These are phyloP conservation scores for Neoboletus magnificus DNA, from an alignment of 768 basidiomycete genomes.

Conservation along the genomic window DNA sequence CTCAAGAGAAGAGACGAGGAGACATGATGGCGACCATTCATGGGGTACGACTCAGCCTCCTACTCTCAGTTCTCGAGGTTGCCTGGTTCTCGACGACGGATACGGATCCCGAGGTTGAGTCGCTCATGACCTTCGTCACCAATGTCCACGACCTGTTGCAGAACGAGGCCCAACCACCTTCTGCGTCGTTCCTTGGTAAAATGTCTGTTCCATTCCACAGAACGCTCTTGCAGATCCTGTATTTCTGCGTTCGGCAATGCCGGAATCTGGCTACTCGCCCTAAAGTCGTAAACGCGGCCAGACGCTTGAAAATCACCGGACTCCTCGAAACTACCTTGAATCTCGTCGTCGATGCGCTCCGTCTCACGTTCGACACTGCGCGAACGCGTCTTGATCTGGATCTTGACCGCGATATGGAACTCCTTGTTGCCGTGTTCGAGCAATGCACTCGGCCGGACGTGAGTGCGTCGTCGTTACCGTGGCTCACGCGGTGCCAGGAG, in stretches of 20 bases:
- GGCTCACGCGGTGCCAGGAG: slow-evolving; percentile 81
- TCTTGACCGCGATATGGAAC: slow-evolving; percentile 76
- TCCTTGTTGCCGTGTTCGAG: slow-evolving; percentile 79
- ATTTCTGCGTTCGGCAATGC: slow-evolving; percentile 68
- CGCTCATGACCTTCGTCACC: slow-evolving; percentile 59
- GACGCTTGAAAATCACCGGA: slow-evolving; percentile 54
- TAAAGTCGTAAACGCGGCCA: slow-evolving; percentile 55
- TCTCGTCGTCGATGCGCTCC: slow-evolving; percentile 66
- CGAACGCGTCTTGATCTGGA: slow-evolving; percentile 54
- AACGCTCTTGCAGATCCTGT: slow-evolving; percentile 73
- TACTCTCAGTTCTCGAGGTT: slow-evolving; percentile 76
- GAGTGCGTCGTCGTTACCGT: slow-evolving; percentile 63
- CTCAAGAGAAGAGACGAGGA: slow-evolving; percentile 66
- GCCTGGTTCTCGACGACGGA: slow-evolving; percentile 68
- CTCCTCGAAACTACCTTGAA: slow-evolving; percentile 61
- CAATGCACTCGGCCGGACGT: slow-evolving; percentile 71
- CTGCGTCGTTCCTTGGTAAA: slow-evolving; percentile 66
- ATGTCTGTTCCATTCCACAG: slow-evolving; percentile 73
- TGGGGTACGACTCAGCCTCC: slow-evolving; percentile 64
- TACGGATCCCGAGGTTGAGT: slow-evolving; percentile 49
- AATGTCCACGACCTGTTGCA: slow-evolving; percentile 63
- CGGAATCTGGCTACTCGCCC: slow-evolving; percentile 47
- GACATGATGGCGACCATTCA: slow-evolving; percentile 87
- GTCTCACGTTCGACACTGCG: slow-evolving; percentile 63
- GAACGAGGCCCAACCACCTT: slow-evolving; percentile 72